phyloP scores from a whole-genome alignment of 257 asterid genomes.

The Coffea eugenioides region DNA sequence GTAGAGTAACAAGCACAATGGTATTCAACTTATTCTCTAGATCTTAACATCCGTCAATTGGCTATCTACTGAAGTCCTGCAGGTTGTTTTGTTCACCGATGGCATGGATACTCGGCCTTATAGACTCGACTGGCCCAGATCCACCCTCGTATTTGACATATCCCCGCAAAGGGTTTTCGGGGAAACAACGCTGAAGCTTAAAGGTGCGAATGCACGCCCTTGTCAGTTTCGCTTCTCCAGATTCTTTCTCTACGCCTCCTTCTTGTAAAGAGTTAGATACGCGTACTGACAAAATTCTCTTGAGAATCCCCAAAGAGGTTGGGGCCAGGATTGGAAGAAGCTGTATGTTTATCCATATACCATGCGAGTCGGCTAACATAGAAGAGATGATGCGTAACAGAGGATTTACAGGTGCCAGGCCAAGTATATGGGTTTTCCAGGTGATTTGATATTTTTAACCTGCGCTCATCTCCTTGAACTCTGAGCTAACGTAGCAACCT shows the following conservation, averaged over 20 bases:
- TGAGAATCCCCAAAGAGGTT: slow-evolving; percentile 36
- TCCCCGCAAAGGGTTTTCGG: slow-evolving; percentile 57
- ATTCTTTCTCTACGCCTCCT: slow-evolving; percentile 12
- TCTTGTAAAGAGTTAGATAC: background rate
- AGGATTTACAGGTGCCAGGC: slow-evolving; percentile 74
- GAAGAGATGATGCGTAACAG: slow-evolving; percentile 50
- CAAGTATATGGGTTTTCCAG: slow-evolving; percentile 82
- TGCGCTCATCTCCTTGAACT: slow-evolving; percentile 10
- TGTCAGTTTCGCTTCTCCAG: background rate
- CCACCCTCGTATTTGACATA: slow-evolving; percentile 57
- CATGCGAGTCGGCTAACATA: slow-evolving; percentile 54
- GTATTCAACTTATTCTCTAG: background rate
- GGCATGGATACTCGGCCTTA: slow-evolving; percentile 91
- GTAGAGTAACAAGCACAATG: slow-evolving; percentile 23
- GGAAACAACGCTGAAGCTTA: slow-evolving; percentile 50
- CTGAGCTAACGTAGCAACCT: background rate
- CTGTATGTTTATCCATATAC: slow-evolving; percentile 60
- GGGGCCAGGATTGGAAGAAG: slow-evolving; percentile 80
- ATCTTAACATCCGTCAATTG: slow-evolving; percentile 8
- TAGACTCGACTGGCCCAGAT: slow-evolving; percentile 74
- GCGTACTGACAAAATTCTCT: slow-evolving; percentile 19
- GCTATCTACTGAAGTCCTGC: slow-evolving; percentile 33
- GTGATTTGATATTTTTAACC: slow-evolving; percentile 30
- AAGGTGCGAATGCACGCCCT: slow-evolving; percentile 38
- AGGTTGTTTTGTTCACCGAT: slow-evolving; percentile 83